Evolutionary conservation across 306 rosid species (phyloP), one percentile per base, ranked within the genome.

Genomic region (Ammopiptanthus mongolicus): DNA sequence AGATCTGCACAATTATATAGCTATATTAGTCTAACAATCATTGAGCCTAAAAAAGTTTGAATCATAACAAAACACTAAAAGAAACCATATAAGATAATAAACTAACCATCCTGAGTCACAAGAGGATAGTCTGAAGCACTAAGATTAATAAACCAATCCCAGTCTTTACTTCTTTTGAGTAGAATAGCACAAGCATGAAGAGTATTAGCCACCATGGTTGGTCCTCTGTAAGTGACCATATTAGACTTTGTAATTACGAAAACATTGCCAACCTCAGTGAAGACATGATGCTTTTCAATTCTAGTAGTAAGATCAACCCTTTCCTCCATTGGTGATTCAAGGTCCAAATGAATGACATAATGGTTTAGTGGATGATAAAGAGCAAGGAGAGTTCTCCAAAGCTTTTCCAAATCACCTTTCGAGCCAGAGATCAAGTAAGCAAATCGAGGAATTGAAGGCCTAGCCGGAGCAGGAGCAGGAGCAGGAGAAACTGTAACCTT

Each of bases 101-200:
- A 85, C 96, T 85, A 73, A 92, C 99, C 99, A 85, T 95, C 99
- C 74, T 92, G 97, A 77, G 99, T 90, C 9, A 95, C 90, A 22
- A 95, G 97, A 48, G 99, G 99, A 81, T 95, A 92, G 72, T 95
- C 97, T 0, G 99, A 95, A 78, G 99, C 99, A 66, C 99, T 95
- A 22, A 95, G 99, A 77, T 95, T 95, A 82, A 95, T 95, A 80
- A 95, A 95, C 99, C 97, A 95, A 72, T 95, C 97, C 99, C 99
- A 95, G n/a, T 92, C 91, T 77, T 88, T 87, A 67, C 82, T 92
- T 88, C 84, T 84, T 88, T 83, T 90, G 39, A 95, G 97, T 37
- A 90, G 86, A 85, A 92, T 86, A 63, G 99, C 96, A 83, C 97
- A 92, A 53, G 97, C 97, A 86, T 95, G 98, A 82, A 95, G 97